Evolutionary conservation across 345 rosid genomes (phyloP).

Genomic region (Lumnitzera littorea): DNA sequence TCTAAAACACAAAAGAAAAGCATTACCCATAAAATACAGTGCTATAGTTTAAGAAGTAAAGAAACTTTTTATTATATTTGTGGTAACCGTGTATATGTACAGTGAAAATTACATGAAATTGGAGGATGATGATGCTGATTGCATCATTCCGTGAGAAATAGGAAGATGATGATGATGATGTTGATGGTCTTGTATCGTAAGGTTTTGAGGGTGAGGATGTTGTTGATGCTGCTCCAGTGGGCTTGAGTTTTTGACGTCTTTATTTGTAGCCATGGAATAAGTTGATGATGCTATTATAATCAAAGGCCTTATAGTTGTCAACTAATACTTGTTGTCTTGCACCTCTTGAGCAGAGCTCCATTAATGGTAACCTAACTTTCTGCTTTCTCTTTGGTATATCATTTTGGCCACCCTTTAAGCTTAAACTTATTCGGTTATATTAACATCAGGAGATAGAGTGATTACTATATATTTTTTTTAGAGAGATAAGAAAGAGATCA

Average conservation of each 20-base stretch:
- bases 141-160: slow-evolving; percentile 48
- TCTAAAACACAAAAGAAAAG: slow-evolving; percentile 5
- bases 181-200: slow-evolving; percentile 32
- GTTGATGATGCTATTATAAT: slow-evolving; percentile 5
- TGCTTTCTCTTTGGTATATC: not conserved
- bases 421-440: not conserved
- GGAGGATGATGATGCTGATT: slow-evolving; percentile 37
- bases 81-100: not conserved
- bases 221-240: slow-evolving; percentile 22
- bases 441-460: no score
- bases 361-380: slow-evolving; percentile 19
- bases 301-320: slow-evolving; percentile 12
- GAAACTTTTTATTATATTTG: not conserved
- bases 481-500: not conserved
- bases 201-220: slow-evolving; percentile 21
- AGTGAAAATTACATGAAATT: slow-evolving; percentile 55
- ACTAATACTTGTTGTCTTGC: slow-evolving; percentile 2
- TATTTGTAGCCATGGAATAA: slow-evolving; percentile 39
- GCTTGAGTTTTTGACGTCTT: slow-evolving; percentile 24
- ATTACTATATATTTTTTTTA: no score
- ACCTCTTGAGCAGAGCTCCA: slow-evolving; percentile 20
- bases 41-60: not conserved
- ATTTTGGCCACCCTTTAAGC: not conserved
- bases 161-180: slow-evolving; percentile 29
- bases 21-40: not conserved